Percentiles rank a stretch among this genome's conserved stretches.
phyloP scores from a whole-genome alignment of 2,329 filamentous ascomycete genomes.

The Ilyonectria destructans region DNA sequence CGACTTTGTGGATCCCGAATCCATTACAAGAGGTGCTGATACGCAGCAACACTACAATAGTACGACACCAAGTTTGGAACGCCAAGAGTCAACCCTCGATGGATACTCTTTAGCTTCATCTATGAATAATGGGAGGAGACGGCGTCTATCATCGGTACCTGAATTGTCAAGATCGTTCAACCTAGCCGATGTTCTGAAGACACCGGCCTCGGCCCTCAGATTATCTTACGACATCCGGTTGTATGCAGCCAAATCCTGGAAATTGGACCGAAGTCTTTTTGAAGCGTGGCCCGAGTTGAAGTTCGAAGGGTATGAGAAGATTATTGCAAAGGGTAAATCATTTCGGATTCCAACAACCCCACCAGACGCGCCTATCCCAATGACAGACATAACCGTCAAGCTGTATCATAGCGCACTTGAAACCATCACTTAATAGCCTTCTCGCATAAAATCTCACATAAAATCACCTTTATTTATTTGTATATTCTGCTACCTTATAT shows the following conservation, averaged over 20 bases:
- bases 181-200: background rate
- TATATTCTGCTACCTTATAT: too few relatives aligned
- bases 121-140: background rate
- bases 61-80: background rate
- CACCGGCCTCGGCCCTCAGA: background rate
- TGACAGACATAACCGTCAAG: background rate
- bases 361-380: background rate
- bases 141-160: background rate
- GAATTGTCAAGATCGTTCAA: background rate
- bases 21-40: background rate
- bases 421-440: background rate
- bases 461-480: background rate
- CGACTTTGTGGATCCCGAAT: background rate
- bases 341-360: background rate
- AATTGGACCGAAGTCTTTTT: slow-evolving; percentile 7
- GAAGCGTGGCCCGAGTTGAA: slow-evolving; percentile 11
- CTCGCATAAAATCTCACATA: background rate
- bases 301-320: slow-evolving; percentile 13
- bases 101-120: too few relatives aligned
- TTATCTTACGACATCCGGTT: slow-evolving; percentile 5
- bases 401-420: slow-evolving; percentile 5
- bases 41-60: background rate
- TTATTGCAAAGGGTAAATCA: slow-evolving; percentile 5
- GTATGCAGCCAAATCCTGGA: slow-evolving; percentile 12
- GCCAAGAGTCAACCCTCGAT: background rate